Conservation (phyloP, 495 filamentous ascomycete species). For the Neurospora sp. region DNA sequence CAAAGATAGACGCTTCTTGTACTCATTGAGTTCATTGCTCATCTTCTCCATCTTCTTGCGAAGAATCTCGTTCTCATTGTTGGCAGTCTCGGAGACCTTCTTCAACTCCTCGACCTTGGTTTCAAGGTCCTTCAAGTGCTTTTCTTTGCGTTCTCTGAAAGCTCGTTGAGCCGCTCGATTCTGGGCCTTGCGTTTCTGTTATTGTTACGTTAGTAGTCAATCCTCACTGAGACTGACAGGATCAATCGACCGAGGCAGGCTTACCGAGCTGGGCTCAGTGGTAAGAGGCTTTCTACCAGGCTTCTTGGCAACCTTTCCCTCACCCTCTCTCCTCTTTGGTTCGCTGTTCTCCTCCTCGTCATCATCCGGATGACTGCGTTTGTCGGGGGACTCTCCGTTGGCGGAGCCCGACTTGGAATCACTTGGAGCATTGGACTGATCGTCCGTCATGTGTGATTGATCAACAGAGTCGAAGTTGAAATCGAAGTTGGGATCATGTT, state of each 20-base stretch:
- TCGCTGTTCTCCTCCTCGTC: conserved; percentile 50
- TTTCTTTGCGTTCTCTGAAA: conserved; percentile 97
- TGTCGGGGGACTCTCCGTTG: conserved; percentile 64
- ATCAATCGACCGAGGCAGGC: conserved; percentile 22
- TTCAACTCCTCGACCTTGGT: conserved; percentile 89
- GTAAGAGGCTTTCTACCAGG: conserved; percentile 93
- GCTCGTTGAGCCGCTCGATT: conserved; percentile 94
- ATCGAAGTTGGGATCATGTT: conserved; percentile 39
- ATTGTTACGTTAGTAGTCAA: conserved; percentile 31
- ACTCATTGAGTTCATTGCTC: conserved; percentile 76
- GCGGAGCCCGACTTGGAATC: conserved; percentile 41
- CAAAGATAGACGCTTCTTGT: conserved; percentile 72
- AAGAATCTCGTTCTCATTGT: conserved; percentile 76
- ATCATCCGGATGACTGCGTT: conserved; percentile 70
- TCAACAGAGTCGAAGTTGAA: conserved; percentile 63
- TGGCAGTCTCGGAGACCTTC: conserved; percentile 70
- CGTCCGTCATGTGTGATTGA: conserved; percentile 62
- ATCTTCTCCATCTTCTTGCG: conserved; percentile 80
- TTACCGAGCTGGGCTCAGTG: conserved; percentile 89
- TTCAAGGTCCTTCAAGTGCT: conserved; percentile 91
- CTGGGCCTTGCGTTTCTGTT: conserved; percentile 94
- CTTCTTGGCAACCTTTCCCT: conserved; percentile 75
- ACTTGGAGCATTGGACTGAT: conserved; percentile 49
- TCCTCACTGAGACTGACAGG: neutral
- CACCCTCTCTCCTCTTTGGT: conserved; percentile 71